These are phyloP conservation scores for Hagleromyces aurorensis DNA, from an alignment of 805 yeast genomes.

Conservation along the genomic window DNA sequence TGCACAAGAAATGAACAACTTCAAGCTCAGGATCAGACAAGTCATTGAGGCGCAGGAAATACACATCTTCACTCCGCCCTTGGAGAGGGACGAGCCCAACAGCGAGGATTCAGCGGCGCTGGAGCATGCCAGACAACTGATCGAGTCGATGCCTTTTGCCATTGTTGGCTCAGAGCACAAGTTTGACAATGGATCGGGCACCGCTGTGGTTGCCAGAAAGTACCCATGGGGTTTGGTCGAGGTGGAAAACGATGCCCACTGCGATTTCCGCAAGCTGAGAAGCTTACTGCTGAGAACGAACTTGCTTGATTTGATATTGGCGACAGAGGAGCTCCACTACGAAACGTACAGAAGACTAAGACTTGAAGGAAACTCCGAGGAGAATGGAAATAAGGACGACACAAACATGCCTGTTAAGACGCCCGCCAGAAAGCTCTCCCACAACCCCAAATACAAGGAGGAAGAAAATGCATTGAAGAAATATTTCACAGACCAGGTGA, in stretches of 20 bases:
- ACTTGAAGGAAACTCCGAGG: slow-evolving; percentile 42
- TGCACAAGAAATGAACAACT: slow-evolving; percentile 56
- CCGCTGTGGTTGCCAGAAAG: slow-evolving; percentile 65
- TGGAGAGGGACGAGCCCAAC: slow-evolving; percentile 35
- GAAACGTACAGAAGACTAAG: slow-evolving; percentile 70
- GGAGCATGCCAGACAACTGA: slow-evolving; percentile 72
- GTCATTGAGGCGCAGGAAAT: slow-evolving; percentile 81
- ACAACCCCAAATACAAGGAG: slow-evolving; percentile 90
- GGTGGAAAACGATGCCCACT: slow-evolving; percentile 77
- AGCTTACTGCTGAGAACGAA: slow-evolving; percentile 72
- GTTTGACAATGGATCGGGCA: slow-evolving; percentile 55
- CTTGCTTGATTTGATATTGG: slow-evolving; percentile 70
- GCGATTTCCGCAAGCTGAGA: slow-evolving; percentile 79
- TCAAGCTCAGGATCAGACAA: slow-evolving; percentile 70
- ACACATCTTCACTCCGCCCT: slow-evolving; percentile 75
- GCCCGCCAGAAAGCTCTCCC: slow-evolving; percentile 45
- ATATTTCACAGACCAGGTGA: slow-evolving; percentile 93
- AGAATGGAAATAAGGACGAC: slow-evolving; percentile 22
- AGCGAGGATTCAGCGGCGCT: slow-evolving; percentile 56
- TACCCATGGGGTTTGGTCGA: slow-evolving; percentile 91
- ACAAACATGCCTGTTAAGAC: slow-evolving; percentile 32
- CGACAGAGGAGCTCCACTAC: slow-evolving; percentile 76
- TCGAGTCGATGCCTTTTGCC: slow-evolving; percentile 84
- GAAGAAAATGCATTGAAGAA: slow-evolving; percentile 92
- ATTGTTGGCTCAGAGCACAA: slow-evolving; percentile 71